phyloP scores from a whole-genome alignment of 2,329 filamentous ascomycete genomes.

The Microascus cirrosus region DNA sequence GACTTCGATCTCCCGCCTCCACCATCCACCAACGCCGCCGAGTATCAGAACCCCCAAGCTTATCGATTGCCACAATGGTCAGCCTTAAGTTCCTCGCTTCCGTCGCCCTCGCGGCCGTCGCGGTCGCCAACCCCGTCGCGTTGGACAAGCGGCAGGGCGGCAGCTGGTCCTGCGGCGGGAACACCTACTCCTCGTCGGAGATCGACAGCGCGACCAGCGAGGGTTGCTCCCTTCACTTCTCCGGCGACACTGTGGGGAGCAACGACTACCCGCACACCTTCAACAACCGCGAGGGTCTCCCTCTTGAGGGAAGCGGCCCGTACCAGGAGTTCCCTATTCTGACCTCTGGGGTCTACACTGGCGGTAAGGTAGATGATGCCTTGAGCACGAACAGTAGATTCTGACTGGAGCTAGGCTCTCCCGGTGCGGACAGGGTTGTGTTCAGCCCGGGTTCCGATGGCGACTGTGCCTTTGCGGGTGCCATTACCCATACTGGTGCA shows the following conservation, averaged over 20 bases:
- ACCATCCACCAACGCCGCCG: not conserved
- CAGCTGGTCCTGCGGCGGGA: conserved; percentile 16
- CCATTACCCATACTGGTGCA: conserved; percentile 61
- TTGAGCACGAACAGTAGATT: not conserved
- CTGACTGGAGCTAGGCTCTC: conserved; percentile 19
- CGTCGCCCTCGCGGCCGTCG: conserved; percentile 15
- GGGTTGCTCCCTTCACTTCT: conserved; percentile 8
- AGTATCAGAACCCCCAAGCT: not conserved
- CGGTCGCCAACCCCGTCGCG: conserved; percentile 15
- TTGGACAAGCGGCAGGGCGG: conserved; percentile 9
- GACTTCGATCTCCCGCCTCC: not conserved
- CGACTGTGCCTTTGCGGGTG: conserved; percentile 43
- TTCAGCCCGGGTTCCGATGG: conserved; percentile 34
- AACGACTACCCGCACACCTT: conserved; percentile 25
- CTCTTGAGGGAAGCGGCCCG: conserved; percentile 15
- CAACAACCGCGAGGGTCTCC: conserved; percentile 25
- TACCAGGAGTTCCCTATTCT: conserved; percentile 28
- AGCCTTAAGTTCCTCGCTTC: conserved; percentile 10
- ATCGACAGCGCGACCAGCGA: conserved; percentile 15
- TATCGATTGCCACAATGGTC: conserved; percentile 5
- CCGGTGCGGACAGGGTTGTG: conserved; percentile 56
- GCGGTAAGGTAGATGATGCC: conserved; percentile 16
- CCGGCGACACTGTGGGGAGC: conserved; percentile 13
- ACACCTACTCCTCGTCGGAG: conserved; percentile 14
- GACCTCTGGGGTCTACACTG: conserved; percentile 19